Conservation (phyloP, 441 rosid genomes). For the Geranium incanum region DNA sequence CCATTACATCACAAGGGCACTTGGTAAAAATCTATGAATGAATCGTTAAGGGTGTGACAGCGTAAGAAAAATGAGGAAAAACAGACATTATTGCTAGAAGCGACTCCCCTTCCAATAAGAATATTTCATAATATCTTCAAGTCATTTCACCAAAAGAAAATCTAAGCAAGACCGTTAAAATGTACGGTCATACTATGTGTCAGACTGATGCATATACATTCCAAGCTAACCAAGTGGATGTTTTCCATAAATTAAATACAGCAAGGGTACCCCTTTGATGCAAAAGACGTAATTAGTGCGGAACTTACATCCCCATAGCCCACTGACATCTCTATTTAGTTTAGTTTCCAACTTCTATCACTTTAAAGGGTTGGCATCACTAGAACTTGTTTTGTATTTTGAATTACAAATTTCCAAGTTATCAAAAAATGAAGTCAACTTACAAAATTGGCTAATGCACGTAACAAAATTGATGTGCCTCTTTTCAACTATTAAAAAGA, state of each 20-base stretch:
- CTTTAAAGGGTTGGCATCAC: background rate
- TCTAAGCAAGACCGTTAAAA: background rate
- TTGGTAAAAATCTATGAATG: background rate
- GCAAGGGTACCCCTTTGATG: background rate
- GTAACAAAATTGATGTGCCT: background rate
- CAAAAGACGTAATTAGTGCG: background rate
- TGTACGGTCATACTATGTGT: background rate
- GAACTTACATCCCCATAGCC: background rate
- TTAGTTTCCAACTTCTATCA: background rate
- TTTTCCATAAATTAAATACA: background rate
- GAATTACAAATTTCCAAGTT: background rate
- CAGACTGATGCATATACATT: background rate
- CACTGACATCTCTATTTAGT: background rate
- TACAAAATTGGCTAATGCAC: background rate
- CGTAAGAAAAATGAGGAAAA: background rate
- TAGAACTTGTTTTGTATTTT: background rate
- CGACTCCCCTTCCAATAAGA: background rate
- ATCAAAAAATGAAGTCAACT: background rate
- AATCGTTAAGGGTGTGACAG: background rate
- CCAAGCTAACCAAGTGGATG: background rate
- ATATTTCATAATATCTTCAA: constrained; percentile 4
- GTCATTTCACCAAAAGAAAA: background rate
- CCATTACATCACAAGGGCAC: background rate
- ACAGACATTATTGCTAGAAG: background rate
- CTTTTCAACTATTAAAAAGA: background rate